Evolutionary conservation across 306 rosid genomes (phyloP), one percentile per base, ranked within the genome.

Genomic region (Lathyrus tuberosus): DNA sequence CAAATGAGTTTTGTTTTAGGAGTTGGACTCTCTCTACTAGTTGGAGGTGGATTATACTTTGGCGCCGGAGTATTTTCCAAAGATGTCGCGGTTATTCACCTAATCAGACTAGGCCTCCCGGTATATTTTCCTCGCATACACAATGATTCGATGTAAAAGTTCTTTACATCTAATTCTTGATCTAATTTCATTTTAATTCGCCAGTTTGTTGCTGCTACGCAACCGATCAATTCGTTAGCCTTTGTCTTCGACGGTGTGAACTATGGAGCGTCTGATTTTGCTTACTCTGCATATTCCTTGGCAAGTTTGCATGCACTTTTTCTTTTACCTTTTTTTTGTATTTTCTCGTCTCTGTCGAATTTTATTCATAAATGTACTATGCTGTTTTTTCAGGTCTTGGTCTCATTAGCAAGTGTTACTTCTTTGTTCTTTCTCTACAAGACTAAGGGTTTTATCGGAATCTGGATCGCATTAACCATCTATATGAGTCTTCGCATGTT

Each of bases 161-260:
- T 51, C 10, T 3, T 51, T 17, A 51, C n/a, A 2, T 22, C 3
- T 20, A 10, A 10, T 10, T 10, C 20, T 26, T 51, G 1, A 20
- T 48, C 60, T 66, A 53, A 42, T 28, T 70, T 51, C 37, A 26
- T 65, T 65, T 58, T 1, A 33, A 20, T 69, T 12, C 69, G 72
- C 12, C 87, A 94, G 99, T 95, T 95, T 77, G 92, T 95, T 35
- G 96, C 99, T 80, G 97, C 92, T 13, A 87, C 99, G 54, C 99
- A 95, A 79, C 99, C 99, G 15, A 77, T 95, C 59, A 95, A 95
- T 60, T 77, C 99, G 14, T 79, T 95, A 61, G 90, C 97, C 22
- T 95, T 95, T 52, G 97, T 89, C 20, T 95, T 95, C 56, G 99
- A 95, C 63, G 99, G 97, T 26, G 92, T 91, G 53, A 95, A 91